Evolutionary conservation across 2,329 filamentous ascomycete genomes (phyloP), one percentile per base, ranked within the genome.

Genomic region (Leptographium lundbergii): DNA sequence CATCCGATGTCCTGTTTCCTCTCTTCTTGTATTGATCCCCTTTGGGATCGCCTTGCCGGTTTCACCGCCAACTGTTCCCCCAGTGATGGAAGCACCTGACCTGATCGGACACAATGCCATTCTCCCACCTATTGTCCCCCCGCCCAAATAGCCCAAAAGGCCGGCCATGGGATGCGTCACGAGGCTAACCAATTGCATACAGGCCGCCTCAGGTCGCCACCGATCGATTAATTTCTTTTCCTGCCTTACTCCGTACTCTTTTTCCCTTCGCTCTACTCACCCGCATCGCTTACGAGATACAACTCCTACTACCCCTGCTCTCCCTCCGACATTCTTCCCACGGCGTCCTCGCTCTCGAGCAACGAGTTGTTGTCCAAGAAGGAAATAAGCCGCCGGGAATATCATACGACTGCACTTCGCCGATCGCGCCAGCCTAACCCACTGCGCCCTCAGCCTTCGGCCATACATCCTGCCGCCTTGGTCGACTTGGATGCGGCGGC

Each of bases 161-260:
- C 36, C 36, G 47, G 22, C 59, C 57, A 55, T 56, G 45, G 34
- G 58, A 58, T 59, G 54, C 59, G 61, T 65, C 58, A 64, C 64
- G 59, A 64, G 62, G 61, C 65, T 65, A 64, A 64, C 65, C 62
- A 61, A 61, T 61, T 60, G 62, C 56, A 59, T 61, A 57, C 60
- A 64, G 62, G 61, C 63, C 63, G 58, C 63, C 55, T 54, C 58
- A 45, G 57, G 56, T 64, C 61, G 59, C 63, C 64, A 63, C 61
- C 56, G 27, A 29, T 34, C 56, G 34, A 25, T 58, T 52, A 60
- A 51, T 61, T 58, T 60, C 54, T 47, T 22, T 50, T 58, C 54
- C n/a, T 22, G 27, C n/a, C 19, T 59, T 56, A 36, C 48, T 47
- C 53, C 34, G 9, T 42, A 47, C 32, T 22, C 32, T 54, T 19